Conservation (phyloP, 768 basidiomycete genomes). For the Erythrobasidium yunnanense region DNA sequence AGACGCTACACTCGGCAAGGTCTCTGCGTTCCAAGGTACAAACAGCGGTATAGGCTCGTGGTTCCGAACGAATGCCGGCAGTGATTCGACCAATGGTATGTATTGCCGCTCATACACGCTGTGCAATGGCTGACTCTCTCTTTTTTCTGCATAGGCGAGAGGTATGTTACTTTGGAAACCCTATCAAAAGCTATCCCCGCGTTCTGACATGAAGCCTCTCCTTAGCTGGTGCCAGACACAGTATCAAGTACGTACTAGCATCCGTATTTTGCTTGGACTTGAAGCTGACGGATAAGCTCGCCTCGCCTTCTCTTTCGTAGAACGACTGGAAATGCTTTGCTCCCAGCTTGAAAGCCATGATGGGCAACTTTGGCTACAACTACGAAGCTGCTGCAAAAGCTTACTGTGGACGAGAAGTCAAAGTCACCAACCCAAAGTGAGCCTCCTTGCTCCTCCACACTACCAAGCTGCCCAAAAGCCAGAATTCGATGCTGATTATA, state of each 20-base stretch:
- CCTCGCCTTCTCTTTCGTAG: background rate
- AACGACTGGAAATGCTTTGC: slow-evolving; percentile 33
- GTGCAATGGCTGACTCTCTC: no score
- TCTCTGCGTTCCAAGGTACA: slow-evolving; percentile 18
- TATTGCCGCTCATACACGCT: no score
- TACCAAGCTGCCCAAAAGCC: background rate
- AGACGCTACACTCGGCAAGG: slow-evolving; percentile 1
- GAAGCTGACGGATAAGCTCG: background rate
- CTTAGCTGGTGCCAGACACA: slow-evolving; percentile 21
- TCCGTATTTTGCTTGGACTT: background rate
- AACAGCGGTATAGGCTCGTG: slow-evolving; percentile 13
- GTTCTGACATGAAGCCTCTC: no score
- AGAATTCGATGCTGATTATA: background rate
- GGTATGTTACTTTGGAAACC: no score
- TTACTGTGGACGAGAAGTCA: slow-evolving; percentile 32
- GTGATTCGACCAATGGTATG: slow-evolving; percentile 12
- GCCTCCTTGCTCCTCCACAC: background rate
- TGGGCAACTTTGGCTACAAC: slow-evolving; percentile 31
- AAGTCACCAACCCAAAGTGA: background rate
- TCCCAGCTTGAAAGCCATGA: slow-evolving; percentile 31
- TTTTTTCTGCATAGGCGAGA: no score
- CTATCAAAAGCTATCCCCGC: no score
- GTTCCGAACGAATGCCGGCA: slow-evolving; percentile 8
- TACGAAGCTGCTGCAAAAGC: slow-evolving; percentile 23
- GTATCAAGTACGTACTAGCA: slow-evolving; percentile 1